These are phyloP conservation scores for Pestalotiopsis sp. DNA, from an alignment of 2,329 filamentous ascomycete species.

Conservation along the genomic window DNA sequence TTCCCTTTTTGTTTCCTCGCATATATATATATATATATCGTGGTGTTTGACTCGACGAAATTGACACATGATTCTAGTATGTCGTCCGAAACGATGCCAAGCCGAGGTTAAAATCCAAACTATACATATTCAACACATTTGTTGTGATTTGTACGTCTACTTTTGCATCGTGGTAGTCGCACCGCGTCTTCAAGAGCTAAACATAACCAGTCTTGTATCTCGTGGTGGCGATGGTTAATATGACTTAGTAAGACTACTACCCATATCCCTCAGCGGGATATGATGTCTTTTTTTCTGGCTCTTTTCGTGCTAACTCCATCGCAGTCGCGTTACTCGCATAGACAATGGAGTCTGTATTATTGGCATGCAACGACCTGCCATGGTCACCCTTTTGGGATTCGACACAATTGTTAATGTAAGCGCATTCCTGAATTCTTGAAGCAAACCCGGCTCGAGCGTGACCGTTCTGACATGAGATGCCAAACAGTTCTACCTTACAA, in stretches of 20 bases:
- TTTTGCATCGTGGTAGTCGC: not conserved
- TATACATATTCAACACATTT: slow-evolving; percentile 65
- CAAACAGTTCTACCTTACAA: slow-evolving; percentile 57
- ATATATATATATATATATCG: too few species aligned
- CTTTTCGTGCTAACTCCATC: not conserved
- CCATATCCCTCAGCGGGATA: not conserved
- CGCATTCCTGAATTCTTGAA: not conserved
- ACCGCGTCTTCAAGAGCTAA: not conserved
- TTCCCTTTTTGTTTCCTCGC: too few species aligned
- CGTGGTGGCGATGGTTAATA: slow-evolving; percentile 59
- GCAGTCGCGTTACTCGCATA: slow-evolving; percentile 59
- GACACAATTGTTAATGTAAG: slow-evolving; percentile 61
- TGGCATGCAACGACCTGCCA: slow-evolving; percentile 60
- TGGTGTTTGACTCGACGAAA: not conserved
- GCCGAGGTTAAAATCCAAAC: slow-evolving; percentile 54
- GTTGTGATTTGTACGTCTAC: slow-evolving; percentile 51
- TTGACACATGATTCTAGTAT: slow-evolving; percentile 40
- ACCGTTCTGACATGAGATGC: not conserved
- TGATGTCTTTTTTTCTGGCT: not conserved
- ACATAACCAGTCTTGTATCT: slow-evolving; percentile 39
- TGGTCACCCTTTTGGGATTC: slow-evolving; percentile 65
- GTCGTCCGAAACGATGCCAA: slow-evolving; percentile 59
- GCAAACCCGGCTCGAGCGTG: not conserved
- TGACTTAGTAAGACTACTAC: slow-evolving; percentile 54
- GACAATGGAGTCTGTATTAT: slow-evolving; percentile 61